phyloP scores from a whole-genome alignment of 108 stramenopile genomes.

The Cyclostephanos invisitatus region DNA sequence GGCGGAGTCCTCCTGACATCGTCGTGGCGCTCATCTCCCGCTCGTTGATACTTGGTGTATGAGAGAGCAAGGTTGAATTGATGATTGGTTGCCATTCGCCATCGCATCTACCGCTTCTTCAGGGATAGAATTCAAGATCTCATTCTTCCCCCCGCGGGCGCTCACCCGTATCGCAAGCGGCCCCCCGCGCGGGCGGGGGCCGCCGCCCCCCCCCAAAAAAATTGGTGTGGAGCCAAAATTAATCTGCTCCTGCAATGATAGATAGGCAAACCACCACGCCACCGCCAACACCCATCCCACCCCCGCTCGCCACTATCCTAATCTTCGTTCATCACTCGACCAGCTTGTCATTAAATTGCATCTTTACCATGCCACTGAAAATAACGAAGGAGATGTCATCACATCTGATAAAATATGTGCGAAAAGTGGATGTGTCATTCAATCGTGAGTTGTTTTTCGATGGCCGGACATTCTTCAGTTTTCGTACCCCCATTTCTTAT shows the following conservation, averaged over 20 bases:
- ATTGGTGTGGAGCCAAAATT: no score
- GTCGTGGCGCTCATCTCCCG: neutral
- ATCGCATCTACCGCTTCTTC: no score
- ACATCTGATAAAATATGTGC: slow-evolving; percentile 74
- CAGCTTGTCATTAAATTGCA: neutral
- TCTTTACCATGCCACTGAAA: slow-evolving; percentile 66
- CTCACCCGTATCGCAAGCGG: no score
- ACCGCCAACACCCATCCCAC: no score
- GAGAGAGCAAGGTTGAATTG: no score
- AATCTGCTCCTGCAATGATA: no score
- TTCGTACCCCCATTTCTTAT: neutral
- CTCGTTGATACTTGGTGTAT: neutral
- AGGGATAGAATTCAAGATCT: no score
- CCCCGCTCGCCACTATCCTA: neutral
- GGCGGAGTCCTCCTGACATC: neutral
- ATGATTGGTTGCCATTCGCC: no score
- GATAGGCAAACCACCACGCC: no score
- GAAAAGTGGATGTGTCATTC: slow-evolving; percentile 64
- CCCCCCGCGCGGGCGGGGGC: no score
- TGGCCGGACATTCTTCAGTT: neutral
- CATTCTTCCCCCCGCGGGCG: no score
- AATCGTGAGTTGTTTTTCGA: slow-evolving; percentile 64
- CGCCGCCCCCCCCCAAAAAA: no score
- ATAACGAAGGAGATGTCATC: slow-evolving; percentile 72
- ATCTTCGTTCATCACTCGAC: neutral